Conservation (phyloP, 495 filamentous ascomycete species). For the Aspergillus egyptiacus region DNA sequence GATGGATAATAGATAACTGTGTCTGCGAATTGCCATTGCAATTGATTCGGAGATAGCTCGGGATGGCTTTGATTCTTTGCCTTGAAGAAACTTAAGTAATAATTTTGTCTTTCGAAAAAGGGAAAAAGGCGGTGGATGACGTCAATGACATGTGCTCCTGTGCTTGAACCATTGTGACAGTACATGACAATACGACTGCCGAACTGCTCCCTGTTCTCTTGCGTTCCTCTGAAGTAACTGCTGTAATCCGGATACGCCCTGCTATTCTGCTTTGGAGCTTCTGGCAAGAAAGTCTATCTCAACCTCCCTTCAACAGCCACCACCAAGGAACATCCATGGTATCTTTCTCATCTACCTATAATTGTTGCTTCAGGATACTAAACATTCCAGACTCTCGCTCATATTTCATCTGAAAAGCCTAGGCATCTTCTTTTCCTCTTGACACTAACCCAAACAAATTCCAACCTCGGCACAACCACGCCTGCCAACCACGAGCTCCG, state of each 20-base stretch:
- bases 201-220: neutral
- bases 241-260: neutral
- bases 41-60: no score
- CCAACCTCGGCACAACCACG: constrained; percentile 8
- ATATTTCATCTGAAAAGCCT: neutral
- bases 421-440: neutral
- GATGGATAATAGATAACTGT: no score
- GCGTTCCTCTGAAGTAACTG: no score
- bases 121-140: constrained; percentile 18
- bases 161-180: constrained; percentile 19
- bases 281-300: no score
- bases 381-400: no score
- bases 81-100: no score
- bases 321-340: no score
- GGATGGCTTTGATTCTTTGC: neutral
- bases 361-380: no score
- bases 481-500: constrained; percentile 1
- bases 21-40: no score
- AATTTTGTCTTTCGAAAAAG: no score
- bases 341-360: no score
- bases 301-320: no score
- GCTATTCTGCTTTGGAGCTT: neutral
- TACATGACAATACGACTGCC: constrained; percentile 14
- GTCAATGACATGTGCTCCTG: constrained; percentile 28
- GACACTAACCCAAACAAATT: neutral